Percentiles rank a stretch among this genome's conserved stretches.
These are phyloP conservation scores for Solanum gracilifrons DNA, from an alignment of 257 asterid species.

Conservation along the genomic window DNA sequence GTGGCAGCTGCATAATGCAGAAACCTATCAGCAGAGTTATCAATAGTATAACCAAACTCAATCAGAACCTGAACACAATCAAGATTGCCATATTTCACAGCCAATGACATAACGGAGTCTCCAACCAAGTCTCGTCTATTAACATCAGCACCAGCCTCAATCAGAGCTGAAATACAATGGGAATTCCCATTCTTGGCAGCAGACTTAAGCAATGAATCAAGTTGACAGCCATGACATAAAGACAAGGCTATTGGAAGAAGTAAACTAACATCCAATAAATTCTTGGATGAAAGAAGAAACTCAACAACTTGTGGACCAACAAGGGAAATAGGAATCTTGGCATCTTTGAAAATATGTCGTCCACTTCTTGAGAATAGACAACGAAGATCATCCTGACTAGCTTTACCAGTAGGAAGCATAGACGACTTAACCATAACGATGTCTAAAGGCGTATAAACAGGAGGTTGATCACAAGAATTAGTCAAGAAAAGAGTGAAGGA, in stretches of 20 bases:
- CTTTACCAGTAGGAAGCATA: conserved; percentile 78
- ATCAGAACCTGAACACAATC: conserved; percentile 34
- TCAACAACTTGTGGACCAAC: conserved; percentile 54
- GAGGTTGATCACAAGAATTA: conserved; percentile 35
- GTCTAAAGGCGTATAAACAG: conserved; percentile 38
- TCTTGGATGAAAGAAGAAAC: conserved; percentile 28
- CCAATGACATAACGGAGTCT: conserved; percentile 28
- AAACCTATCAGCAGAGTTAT: conserved; percentile 19
- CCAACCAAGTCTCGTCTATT: conserved; percentile 11
- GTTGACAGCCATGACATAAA: conserved; percentile 34
- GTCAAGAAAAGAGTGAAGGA: conserved; percentile 26
- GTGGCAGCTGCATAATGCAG: conserved; percentile 38
- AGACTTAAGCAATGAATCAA: conserved; percentile 28
- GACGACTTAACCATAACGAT: conserved; percentile 40
- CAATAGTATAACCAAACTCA: conserved; percentile 31
- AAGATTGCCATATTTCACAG: conserved; percentile 34
- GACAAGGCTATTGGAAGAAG: conserved; percentile 35
- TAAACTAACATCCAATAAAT: conserved; percentile 17
- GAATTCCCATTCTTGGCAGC: conserved; percentile 37
- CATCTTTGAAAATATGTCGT: conserved; percentile 58
- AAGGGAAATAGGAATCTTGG: conserved; percentile 34
- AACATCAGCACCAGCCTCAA: conserved; percentile 64
- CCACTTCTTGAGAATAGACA: conserved; percentile 55
- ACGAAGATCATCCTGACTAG: conserved; percentile 50
- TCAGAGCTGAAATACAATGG: conserved; percentile 21